Conservation (phyloP, 1,284 basidiomycete species). For the Fereydounia khargensis region DNA sequence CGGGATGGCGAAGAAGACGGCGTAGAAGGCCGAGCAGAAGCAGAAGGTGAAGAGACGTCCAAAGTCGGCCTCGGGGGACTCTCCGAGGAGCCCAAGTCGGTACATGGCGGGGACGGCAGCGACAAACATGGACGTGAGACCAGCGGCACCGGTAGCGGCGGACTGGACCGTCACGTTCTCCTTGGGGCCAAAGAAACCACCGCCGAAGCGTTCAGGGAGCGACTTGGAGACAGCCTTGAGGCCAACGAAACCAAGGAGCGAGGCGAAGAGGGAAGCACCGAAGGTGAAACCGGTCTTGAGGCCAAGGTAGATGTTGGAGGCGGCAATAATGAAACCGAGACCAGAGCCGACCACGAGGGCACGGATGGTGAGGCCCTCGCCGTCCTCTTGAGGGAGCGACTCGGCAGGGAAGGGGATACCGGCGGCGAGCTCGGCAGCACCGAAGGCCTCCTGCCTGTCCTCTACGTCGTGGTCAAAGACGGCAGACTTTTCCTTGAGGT, state of each 20-base stretch:
- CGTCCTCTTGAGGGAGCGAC: conserved; percentile 7
- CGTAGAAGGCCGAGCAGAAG: conserved; percentile 66
- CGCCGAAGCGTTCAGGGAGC: conserved; percentile 62
- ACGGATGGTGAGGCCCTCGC: conserved; percentile 53
- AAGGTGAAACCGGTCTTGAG: conserved; percentile 68
- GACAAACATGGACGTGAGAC: conserved; percentile 65
- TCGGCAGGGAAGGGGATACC: conserved; percentile 9
- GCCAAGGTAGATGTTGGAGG: conserved; percentile 69
- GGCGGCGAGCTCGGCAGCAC: neutral
- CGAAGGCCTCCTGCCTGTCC: conserved; percentile 11
- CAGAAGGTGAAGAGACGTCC: conserved; percentile 63
- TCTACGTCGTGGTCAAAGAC: conserved; percentile 20
- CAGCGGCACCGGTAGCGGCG: conserved; percentile 43
- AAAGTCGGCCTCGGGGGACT: conserved; percentile 35
- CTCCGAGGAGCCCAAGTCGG: conserved; percentile 57
- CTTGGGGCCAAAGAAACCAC: conserved; percentile 68
- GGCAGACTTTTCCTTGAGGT: conserved; percentile 15
- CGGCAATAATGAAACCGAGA: conserved; percentile 67
- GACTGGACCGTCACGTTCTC: conserved; percentile 63
- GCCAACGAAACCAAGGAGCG: conserved; percentile 69
- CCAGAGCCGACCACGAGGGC: conserved; percentile 66
- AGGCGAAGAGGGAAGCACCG: conserved; percentile 67
- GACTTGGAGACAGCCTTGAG: conserved; percentile 65
- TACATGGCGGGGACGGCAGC: conserved; percentile 70
- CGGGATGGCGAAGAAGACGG: conserved; percentile 69